Evolutionary conservation across 2,329 filamentous ascomycete species (phyloP).

Genomic region (Hypoxylon sp.): DNA sequence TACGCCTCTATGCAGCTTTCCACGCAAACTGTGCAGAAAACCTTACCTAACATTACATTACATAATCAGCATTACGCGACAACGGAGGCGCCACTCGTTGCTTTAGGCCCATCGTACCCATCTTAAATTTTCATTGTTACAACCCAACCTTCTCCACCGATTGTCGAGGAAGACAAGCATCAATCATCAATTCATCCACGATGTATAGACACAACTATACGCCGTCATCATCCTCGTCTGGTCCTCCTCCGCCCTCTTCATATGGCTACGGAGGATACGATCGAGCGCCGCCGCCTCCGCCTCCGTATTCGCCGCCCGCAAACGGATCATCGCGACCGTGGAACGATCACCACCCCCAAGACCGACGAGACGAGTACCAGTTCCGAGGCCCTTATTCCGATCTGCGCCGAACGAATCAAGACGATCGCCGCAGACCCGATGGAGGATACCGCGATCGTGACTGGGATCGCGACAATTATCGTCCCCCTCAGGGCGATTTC

Average conservation of each 20-base stretch:
- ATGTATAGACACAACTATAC: slow-evolving; percentile 40
- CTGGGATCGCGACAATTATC: slow-evolving; percentile 49
- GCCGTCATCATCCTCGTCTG: slow-evolving; percentile 21
- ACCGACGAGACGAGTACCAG: slow-evolving; percentile 40
- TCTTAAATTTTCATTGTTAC: slow-evolving; percentile 11
- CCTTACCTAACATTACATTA: not conserved
- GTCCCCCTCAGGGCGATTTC: slow-evolving; percentile 66
- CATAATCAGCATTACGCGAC: not conserved
- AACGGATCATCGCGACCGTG: slow-evolving; percentile 26
- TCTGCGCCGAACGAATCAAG: slow-evolving; percentile 41
- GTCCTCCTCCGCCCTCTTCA: slow-evolving; percentile 22
- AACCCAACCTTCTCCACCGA: slow-evolving; percentile 17
- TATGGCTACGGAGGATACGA: slow-evolving; percentile 41
- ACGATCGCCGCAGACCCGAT: slow-evolving; percentile 32
- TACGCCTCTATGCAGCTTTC: no score
- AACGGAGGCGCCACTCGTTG: not conserved
- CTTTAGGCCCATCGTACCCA: slow-evolving; percentile 12
- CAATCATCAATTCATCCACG: slow-evolving; percentile 8
- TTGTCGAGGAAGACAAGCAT: not conserved
- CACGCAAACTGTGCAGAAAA: no score
- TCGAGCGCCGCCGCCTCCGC: slow-evolving; percentile 28
- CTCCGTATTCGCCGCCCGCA: slow-evolving; percentile 21
- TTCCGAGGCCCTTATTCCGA: slow-evolving; percentile 50
- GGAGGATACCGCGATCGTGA: slow-evolving; percentile 38
- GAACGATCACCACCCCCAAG: slow-evolving; percentile 39